phyloP scores from a whole-genome alignment of 2,329 filamentous ascomycete genomes.

The Stylonectria norvegica region DNA sequence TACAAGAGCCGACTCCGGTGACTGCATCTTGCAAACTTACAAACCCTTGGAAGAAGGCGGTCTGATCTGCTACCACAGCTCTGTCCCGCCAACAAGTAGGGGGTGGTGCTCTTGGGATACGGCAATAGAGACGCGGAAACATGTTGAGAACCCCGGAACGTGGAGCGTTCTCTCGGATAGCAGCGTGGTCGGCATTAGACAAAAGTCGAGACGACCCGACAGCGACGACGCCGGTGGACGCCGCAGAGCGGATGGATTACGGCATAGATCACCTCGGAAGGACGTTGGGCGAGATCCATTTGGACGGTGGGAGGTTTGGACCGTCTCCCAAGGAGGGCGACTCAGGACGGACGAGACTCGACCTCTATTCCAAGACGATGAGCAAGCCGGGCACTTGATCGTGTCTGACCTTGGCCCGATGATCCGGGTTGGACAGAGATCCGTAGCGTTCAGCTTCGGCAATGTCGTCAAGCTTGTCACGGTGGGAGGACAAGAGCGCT shows the following conservation, averaged over 20 bases:
- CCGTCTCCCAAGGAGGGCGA: conserved; percentile 44
- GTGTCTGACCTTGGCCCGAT: conserved; percentile 65
- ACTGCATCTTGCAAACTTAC: conserved; percentile 65
- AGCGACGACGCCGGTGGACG: conserved; percentile 13
- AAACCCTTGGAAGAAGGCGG: conserved; percentile 50
- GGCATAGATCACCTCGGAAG: conserved; percentile 29
- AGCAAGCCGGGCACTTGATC: conserved; percentile 53
- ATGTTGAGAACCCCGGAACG: conserved; percentile 58
- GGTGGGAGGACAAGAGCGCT: conserved; percentile 59
- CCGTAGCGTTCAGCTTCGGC: conserved; percentile 67
- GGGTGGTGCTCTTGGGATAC: conserved; percentile 51
- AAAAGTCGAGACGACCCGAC: conserved; percentile 28
- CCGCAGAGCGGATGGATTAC: conserved; percentile 22
- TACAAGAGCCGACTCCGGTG: conserved; percentile 53
- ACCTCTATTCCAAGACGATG: conserved; percentile 41
- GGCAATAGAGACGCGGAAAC: conserved; percentile 49
- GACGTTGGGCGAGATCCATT: conserved; percentile 21
- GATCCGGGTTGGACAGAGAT: conserved; percentile 57
- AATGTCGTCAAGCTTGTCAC: conserved; percentile 70
- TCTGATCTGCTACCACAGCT: conserved; percentile 53
- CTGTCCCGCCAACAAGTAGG: conserved; percentile 34
- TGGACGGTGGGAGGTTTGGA: conserved; percentile 54
- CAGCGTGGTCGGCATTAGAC: conserved; percentile 61
- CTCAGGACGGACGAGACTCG: conserved; percentile 44
- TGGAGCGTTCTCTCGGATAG: conserved; percentile 63